Percentiles rank a stretch among this genome's conserved stretches.
phyloP scores from a whole-genome alignment of 345 rosid species.

The Lumnitzera littorea region DNA sequence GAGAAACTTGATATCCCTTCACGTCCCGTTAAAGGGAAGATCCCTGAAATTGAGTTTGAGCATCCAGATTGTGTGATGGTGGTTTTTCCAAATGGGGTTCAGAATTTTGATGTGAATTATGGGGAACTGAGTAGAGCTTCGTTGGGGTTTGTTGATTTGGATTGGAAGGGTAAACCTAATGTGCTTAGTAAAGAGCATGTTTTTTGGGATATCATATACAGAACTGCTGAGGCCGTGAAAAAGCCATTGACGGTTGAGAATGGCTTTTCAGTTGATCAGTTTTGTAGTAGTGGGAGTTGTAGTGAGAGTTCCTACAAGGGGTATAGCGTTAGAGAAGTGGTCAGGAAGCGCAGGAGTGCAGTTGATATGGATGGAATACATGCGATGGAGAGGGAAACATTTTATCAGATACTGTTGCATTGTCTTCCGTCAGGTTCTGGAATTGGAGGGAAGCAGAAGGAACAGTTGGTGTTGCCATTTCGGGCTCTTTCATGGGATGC shows the following conservation, averaged over 20 bases:
- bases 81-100: constrained; percentile 51
- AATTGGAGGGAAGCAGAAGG: constrained; percentile 40
- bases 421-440: constrained; percentile 73
- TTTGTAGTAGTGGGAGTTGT: constrained; percentile 36
- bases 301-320: constrained; percentile 41
- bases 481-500: constrained; percentile 85
- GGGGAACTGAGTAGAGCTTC: constrained; percentile 30
- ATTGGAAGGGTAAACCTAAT: constrained; percentile 71
- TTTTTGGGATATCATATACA: constrained; percentile 73
- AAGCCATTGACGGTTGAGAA: constrained; percentile 35
- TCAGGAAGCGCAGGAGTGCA: constrained; percentile 88
- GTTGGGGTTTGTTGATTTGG: constrained; percentile 29
- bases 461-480: constrained; percentile 59
- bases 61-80: constrained; percentile 83
- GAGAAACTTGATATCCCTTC: constrained; percentile 34
- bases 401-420: constrained; percentile 81
- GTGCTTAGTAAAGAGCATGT: constrained; percentile 66
- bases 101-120: constrained; percentile 37
- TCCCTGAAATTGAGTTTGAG: constrained; percentile 62
- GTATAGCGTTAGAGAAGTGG: constrained; percentile 41
- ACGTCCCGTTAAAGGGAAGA: constrained; percentile 33
- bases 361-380: constrained; percentile 81
- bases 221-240: constrained; percentile 62
- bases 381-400: constrained; percentile 43
- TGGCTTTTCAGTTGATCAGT: constrained; percentile 28